phyloP scores from a whole-genome alignment of 768 basidiomycete genomes.

The Psilocybe subaeruginosa region DNA sequence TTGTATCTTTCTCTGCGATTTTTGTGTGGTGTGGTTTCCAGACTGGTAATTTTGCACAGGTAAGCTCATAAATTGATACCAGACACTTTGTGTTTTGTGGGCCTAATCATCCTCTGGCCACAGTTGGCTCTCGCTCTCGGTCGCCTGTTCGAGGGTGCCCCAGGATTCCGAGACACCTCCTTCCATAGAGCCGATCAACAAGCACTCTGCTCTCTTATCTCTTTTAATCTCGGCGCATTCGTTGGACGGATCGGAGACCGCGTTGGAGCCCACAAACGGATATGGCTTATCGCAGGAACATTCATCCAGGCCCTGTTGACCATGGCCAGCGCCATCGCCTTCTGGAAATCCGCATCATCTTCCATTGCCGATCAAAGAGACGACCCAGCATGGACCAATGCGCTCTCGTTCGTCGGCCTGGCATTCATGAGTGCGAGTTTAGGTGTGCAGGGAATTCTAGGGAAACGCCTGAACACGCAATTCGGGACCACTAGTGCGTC shows the following conservation, averaged over 20 bases:
- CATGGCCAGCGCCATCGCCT: slow-evolving; percentile 68
- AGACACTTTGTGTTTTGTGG: not conserved
- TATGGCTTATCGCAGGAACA: slow-evolving; percentile 75
- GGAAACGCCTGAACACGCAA: slow-evolving; percentile 78
- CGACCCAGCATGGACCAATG: slow-evolving; percentile 71
- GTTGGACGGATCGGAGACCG: slow-evolving; percentile 85
- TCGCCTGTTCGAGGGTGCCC: slow-evolving; percentile 66
- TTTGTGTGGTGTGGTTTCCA: slow-evolving; percentile 90
- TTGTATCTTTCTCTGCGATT: slow-evolving; percentile 74
- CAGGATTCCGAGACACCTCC: slow-evolving; percentile 47
- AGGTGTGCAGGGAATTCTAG: slow-evolving; percentile 86
- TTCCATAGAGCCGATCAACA: slow-evolving; percentile 87
- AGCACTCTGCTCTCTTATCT: slow-evolving; percentile 76
- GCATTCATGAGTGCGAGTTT: slow-evolving; percentile 83
- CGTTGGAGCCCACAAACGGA: slow-evolving; percentile 71
- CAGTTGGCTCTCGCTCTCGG: slow-evolving; percentile 82
- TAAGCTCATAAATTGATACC: slow-evolving; percentile 25
- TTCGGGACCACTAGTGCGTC: slow-evolving; percentile 75
- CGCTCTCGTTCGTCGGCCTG: slow-evolving; percentile 67
- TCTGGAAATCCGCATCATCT: slow-evolving; percentile 69
- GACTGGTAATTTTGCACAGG: slow-evolving; percentile 77
- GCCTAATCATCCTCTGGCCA: not conserved
- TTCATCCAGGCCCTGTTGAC: slow-evolving; percentile 77
- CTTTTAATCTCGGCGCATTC: slow-evolving; percentile 80
- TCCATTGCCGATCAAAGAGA: slow-evolving; percentile 57